These are phyloP conservation scores for Pistacia integerrima DNA, from an alignment of 345 rosid genomes.

Conservation along the genomic window DNA sequence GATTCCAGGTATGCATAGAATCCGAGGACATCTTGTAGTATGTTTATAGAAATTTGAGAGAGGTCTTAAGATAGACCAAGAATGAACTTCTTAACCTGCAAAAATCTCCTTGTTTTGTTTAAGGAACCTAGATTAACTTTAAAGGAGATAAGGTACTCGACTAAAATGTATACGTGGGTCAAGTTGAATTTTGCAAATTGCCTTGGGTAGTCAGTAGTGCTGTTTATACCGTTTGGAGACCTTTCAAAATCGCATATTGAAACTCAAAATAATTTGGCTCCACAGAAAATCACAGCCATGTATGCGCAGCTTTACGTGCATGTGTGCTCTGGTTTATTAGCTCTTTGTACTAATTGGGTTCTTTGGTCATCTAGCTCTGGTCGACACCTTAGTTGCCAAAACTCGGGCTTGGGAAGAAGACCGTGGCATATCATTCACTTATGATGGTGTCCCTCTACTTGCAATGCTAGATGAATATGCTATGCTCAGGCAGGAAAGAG, in stretches of 20 bases:
- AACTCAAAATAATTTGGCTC: background rate
- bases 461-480: slow-evolving; percentile 97
- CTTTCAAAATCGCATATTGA: background rate
- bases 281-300: background rate
- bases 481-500: slow-evolving; percentile 90
- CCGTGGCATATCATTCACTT: slow-evolving; percentile 55
- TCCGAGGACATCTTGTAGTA: background rate
- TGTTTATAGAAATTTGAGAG: background rate
- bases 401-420: slow-evolving; percentile 92
- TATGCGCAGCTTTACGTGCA: background rate
- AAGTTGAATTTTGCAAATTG: background rate
- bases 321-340: background rate
- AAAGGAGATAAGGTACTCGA: background rate
- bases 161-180: background rate
- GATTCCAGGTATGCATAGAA: slow-evolving; percentile 75
- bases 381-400: slow-evolving; percentile 83
- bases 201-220: background rate
- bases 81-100: too few species aligned
- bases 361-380: slow-evolving; percentile 53
- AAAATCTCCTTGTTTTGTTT: background rate
- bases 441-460: slow-evolving; percentile 92
- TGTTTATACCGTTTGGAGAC: background rate
- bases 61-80: background rate
- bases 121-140: background rate
- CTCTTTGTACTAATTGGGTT: slow-evolving; percentile 12